These are phyloP conservation scores for Corniculantispora saksenae DNA, from an alignment of 2,329 filamentous ascomycete genomes.

Conservation along the genomic window DNA sequence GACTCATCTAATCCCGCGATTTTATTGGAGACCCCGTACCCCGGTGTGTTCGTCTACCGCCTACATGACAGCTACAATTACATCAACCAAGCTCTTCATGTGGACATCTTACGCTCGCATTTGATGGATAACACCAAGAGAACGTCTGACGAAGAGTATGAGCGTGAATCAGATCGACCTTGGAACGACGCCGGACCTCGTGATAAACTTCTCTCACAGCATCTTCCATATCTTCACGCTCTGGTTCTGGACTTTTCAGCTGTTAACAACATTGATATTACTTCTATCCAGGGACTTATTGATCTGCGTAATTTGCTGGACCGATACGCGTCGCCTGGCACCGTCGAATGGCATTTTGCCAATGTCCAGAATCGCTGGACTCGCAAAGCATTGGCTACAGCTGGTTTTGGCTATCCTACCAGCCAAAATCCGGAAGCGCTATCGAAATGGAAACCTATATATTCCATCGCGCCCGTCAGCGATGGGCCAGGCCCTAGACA, in stretches of 20 bases:
- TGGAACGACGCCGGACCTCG: conserved; percentile 55
- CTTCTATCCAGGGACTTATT: conserved; percentile 57
- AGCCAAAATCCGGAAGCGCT: conserved; percentile 30
- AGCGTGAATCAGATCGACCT: conserved; percentile 45
- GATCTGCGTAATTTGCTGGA: conserved; percentile 57
- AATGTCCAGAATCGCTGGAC: conserved; percentile 58
- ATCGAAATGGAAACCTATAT: conserved; percentile 35
- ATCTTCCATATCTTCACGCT: conserved; percentile 51
- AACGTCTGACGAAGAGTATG: conserved; percentile 39
- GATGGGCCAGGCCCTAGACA: conserved; percentile 5
- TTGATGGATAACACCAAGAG: conserved; percentile 43
- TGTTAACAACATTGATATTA: conserved; percentile 59
- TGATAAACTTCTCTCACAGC: conserved; percentile 27
- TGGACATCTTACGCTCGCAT: conserved; percentile 42
- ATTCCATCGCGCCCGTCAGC: conserved; percentile 32
- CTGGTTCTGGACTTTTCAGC: conserved; percentile 60
- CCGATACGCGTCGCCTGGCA: conserved; percentile 49
- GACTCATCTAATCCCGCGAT: conserved; percentile 49
- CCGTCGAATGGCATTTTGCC: conserved; percentile 56
- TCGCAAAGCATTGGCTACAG: conserved; percentile 54
- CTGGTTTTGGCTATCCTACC: conserved; percentile 54
- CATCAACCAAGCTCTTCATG: conserved; percentile 50
- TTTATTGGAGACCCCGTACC: conserved; percentile 43
- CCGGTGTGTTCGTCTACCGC: conserved; percentile 54
- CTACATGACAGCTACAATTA: conserved; percentile 56